These are phyloP conservation scores for Gymnopilus junonius DNA, from an alignment of 768 basidiomycete genomes.

Conservation along the genomic window DNA sequence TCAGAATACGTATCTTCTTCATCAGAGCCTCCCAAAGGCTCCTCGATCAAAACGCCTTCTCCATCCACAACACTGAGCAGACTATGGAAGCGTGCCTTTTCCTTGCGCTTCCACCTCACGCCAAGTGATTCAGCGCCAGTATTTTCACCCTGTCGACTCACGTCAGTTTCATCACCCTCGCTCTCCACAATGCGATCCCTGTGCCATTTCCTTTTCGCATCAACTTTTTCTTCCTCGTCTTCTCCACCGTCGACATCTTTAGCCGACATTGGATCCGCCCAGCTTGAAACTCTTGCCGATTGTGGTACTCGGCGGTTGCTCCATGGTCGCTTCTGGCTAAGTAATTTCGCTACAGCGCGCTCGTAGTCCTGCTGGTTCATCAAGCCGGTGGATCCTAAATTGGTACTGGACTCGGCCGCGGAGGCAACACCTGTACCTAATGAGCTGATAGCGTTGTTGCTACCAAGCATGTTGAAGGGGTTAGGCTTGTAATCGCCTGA, in stretches of 20 bases:
- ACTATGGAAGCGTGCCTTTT: conserved; percentile 33
- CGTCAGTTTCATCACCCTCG: conserved; percentile 23
- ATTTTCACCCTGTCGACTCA: conserved; percentile 13
- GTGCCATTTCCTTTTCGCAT: conserved; percentile 7
- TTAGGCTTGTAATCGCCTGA: conserved; percentile 34
- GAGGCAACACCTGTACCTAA: conserved; percentile 16
- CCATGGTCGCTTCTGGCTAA: conserved; percentile 46
- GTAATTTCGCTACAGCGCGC: conserved; percentile 37
- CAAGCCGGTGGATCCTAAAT: conserved; percentile 10
- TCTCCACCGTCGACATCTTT: conserved; percentile 29
- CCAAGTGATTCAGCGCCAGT: not conserved
- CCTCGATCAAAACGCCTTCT: conserved; percentile 27
- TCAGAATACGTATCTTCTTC: conserved; percentile 23
- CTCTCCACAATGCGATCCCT: conserved; percentile 1
- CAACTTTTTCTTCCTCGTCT: conserved; percentile 22
- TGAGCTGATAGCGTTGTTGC: not conserved
- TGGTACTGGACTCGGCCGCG: conserved; percentile 31
- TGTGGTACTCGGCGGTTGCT: conserved; percentile 34
- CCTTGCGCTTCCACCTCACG: conserved; percentile 17
- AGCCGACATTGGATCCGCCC: conserved; percentile 56
- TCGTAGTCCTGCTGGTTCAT: conserved; percentile 33
- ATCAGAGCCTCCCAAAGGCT: conserved; percentile 23
- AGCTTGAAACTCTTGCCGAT: conserved; percentile 50
- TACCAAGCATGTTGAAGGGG: conserved; percentile 30
- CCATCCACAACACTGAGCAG: conserved; percentile 32